Evolutionary conservation across 805 yeast genomes (phyloP), one percentile per base, ranked within the genome.

Genomic region (Lachancea dasiensis): DNA sequence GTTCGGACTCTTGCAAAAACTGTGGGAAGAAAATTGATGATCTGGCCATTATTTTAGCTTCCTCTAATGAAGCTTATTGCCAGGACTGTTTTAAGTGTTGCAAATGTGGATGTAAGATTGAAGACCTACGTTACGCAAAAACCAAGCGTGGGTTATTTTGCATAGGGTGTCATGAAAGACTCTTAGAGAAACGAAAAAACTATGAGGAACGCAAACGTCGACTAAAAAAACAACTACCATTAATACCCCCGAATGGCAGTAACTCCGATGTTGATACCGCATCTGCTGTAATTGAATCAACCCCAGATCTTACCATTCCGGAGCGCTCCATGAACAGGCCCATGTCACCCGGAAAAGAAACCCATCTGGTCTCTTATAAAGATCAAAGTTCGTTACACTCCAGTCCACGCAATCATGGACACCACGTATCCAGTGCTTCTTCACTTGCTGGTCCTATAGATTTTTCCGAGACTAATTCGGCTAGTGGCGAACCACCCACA

Each of bases 21-120:
- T 90, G 98, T 68, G 75, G 77, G 34, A 81, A 81, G 54, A 84
- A 86, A 58, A 92, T 90, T 45, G 90, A 84, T 49, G 96, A 90
- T 58, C 70, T 86, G 67, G 97, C 98, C 10, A 89, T 92, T 21
- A 51, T 60, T 4, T 37, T 58, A 17, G 68, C 90, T 23, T 87
- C 97, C 1, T 95, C 96, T 18, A 94, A 92, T 51, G 90, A 85
- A 56, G 96, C 97, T 3, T 92, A 86, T 60, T 92, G 97, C 60
- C 77, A 94, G 6, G 70, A 72, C 34, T 90, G 98, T 61, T 92
- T 90, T 65, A 78, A 78, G 51, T 90, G 98, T 61, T 76, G 90
- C 35, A 80, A 85, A 49, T 90, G 98, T 65, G 80, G 82, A 57
- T 75, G 75, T 44, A 79, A 81, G 41, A 90, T 90, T 44, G 94